Percentiles rank a stretch among this genome's conserved stretches.
These are phyloP conservation scores for Serpula lacrymans DNA, from an alignment of 768 basidiomycete species.

Conservation along the genomic window DNA sequence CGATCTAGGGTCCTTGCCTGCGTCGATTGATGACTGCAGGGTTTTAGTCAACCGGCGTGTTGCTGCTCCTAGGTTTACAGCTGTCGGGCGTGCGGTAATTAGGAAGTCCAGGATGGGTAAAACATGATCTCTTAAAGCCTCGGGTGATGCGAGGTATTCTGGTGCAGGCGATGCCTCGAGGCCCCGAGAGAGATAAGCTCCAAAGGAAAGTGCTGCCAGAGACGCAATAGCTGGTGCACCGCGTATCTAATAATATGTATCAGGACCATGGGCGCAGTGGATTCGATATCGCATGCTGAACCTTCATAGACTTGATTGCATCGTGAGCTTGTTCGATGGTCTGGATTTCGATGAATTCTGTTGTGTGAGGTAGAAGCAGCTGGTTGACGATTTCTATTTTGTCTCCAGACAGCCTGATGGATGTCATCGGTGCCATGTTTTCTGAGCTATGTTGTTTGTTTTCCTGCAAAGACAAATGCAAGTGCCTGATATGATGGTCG, in stretches of 20 bases:
- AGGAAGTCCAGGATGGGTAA: conserved; percentile 64
- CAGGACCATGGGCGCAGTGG: background rate
- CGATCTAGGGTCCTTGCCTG: conserved; percentile 40
- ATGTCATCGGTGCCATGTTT: conserved; percentile 26
- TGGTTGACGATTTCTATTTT: conserved; percentile 88
- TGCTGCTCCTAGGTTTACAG: conserved; percentile 91
- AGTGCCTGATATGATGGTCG: background rate
- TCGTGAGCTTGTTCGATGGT: conserved; percentile 83
- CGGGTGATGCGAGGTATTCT: conserved; percentile 51
- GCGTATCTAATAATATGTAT: conserved; percentile 67
- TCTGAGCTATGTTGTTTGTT: background rate
- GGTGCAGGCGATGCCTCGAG: conserved; percentile 45
- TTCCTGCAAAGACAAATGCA: background rate
- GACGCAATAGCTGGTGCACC: conserved; percentile 96
- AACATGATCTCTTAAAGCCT: conserved; percentile 53
- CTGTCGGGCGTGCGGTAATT: conserved; percentile 88
- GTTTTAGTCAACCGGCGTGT: conserved; percentile 62
- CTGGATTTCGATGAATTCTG: conserved; percentile 64
- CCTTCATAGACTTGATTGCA: conserved; percentile 97
- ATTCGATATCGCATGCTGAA: conserved; percentile 28
- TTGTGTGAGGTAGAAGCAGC: conserved; percentile 75
- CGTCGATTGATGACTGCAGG: conserved; percentile 36
- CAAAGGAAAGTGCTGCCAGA: conserved; percentile 78
- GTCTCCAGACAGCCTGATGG: conserved; percentile 43
- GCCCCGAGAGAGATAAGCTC: conserved; percentile 57